Base-by-base conservation (phyloP, 352 stramenopile species). In the Phytophthora citrophthora region DNA sequence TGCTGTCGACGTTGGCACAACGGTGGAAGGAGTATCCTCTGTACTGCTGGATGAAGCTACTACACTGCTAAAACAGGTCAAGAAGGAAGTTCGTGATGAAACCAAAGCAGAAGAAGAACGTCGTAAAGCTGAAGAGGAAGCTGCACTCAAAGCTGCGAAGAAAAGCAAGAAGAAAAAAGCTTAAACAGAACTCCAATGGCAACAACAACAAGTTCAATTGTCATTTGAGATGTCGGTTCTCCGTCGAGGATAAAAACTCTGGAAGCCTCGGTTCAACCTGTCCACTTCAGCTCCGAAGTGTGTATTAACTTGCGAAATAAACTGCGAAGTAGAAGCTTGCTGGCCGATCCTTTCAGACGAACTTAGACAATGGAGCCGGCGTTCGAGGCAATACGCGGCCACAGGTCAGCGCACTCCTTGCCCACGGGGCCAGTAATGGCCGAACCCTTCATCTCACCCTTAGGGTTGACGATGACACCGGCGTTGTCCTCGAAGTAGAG, bases 401-500 rank as follows among this genome's bases (percentile, higher is more conserved):
- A 99, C 71, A 99, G 83, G 85, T 99, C 98, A 31, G 98, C 98
- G 89, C 97, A 99, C 84, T 99, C 98, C 94, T 99, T 99, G 58
- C 96, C 97, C 66, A 99, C 97, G 44, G 98, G 98, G 76, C 98
- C 98, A 61, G 97, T 99, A 61, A 99, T 99, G 70, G 97, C 98
- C 72, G 96, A 99, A 61, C 95, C 98, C 93, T 99, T 99, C 98
- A 99, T 99, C 87, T 99, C 98, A 74, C 98, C 98, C 95, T 99
- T 99, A 62, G 98, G 98, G 91, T 99, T 99, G 54, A 99, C 98
- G 79, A 99, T 99, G 40, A 99, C 98, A 80, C 97, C 98, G 53
- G 98, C 98, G 88, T 99, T 99, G 89, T 99, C 93, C 79, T 99
- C 98, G 74, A 99, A 99, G 89, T 99, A 99, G 77, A 99, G 99